Evolutionary conservation across 2,329 filamentous ascomycete species (phyloP).

Genomic region (Myriosclerotinia duriaeana): DNA sequence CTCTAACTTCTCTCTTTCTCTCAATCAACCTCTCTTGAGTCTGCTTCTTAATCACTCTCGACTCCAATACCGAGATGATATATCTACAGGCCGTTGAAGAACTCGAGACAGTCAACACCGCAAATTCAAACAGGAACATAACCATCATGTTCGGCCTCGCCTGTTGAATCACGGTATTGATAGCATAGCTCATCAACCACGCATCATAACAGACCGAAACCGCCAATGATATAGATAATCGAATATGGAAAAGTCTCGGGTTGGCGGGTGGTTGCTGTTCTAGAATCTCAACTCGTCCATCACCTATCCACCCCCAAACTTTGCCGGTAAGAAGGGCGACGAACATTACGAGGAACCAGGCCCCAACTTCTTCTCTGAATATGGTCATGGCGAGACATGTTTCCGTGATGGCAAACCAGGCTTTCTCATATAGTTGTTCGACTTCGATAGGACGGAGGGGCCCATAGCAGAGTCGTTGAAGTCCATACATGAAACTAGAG

Average conservation of each 20-base stretch:
- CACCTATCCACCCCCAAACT: conserved; percentile 98
- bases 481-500: conserved; percentile 75
- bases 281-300: conserved; percentile 87
- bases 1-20: conserved; percentile 65
- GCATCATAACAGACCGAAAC: conserved; percentile 78
- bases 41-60: conserved; percentile 72
- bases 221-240: conserved; percentile 74
- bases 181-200: conserved; percentile 76
- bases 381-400: conserved; percentile 98
- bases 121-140: conserved; percentile 98
- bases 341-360: conserved; percentile 96
- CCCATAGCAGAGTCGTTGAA: conserved; percentile 89
- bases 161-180: conserved; percentile 79
- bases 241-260: conserved; percentile 80
- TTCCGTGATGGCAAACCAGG: conserved; percentile 97
- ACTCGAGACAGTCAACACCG: conserved; percentile 78
- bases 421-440: conserved; percentile 95
- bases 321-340: conserved; percentile 88
- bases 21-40: conserved; percentile 67
- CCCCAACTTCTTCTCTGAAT: conserved; percentile 90
- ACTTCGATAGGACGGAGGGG: conserved; percentile 89
- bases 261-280: conserved; percentile 94
- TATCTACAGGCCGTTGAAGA: conserved; percentile 79
- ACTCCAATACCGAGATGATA: conserved; percentile 73
- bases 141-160: conserved; percentile 99